A percentile compares a stretch with the other conserved stretches of the same genome.
Evolutionary conservation across 2,329 filamentous ascomycete genomes (phyloP).

Genomic region (Aspergillus sp.): DNA sequence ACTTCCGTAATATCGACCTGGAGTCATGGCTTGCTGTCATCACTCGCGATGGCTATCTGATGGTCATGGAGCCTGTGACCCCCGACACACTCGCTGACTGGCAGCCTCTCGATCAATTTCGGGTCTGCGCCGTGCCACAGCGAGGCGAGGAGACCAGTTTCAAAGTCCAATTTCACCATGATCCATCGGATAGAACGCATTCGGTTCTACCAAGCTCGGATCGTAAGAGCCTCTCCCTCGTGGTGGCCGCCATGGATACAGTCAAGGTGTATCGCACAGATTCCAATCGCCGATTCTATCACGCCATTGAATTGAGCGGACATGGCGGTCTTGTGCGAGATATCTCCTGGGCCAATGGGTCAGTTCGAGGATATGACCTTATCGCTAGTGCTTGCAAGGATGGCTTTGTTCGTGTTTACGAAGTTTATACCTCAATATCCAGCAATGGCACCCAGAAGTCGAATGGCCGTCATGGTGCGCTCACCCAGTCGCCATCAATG

Average conservation of each 20-base stretch:
- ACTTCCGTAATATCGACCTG: conserved; percentile 76
- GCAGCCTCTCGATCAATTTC: conserved; percentile 69
- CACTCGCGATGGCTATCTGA: conserved; percentile 73
- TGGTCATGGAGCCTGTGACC: conserved; percentile 78
- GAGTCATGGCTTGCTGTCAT: conserved; percentile 84
- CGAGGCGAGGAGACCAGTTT: conserved; percentile 85
- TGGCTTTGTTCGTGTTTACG: conserved; percentile 82
- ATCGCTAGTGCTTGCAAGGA: conserved; percentile 92
- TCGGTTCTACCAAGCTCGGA: conserved; percentile 75
- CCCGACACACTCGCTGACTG: conserved; percentile 77
- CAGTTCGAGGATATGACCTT: conserved; percentile 82
- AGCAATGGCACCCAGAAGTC: conserved; percentile 21
- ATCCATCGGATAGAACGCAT: conserved; percentile 68
- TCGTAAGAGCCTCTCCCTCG: conserved; percentile 70
- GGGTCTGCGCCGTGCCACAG: conserved; percentile 63
- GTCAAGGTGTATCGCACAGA: conserved; percentile 80
- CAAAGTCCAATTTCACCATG: conserved; percentile 81
- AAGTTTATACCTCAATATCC: conserved; percentile 42
- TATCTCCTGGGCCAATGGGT: conserved; percentile 87
- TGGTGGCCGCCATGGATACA: conserved; percentile 78
- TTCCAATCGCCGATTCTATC: conserved; percentile 73
- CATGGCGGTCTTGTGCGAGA: conserved; percentile 78
- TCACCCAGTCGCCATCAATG: conserved; percentile 21
- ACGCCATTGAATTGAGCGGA: conserved; percentile 69
- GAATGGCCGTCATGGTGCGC: conserved; percentile 22